Evolutionary conservation across 73 alveolate species (phyloP).

Genomic region (Stentor roeselii): DNA sequence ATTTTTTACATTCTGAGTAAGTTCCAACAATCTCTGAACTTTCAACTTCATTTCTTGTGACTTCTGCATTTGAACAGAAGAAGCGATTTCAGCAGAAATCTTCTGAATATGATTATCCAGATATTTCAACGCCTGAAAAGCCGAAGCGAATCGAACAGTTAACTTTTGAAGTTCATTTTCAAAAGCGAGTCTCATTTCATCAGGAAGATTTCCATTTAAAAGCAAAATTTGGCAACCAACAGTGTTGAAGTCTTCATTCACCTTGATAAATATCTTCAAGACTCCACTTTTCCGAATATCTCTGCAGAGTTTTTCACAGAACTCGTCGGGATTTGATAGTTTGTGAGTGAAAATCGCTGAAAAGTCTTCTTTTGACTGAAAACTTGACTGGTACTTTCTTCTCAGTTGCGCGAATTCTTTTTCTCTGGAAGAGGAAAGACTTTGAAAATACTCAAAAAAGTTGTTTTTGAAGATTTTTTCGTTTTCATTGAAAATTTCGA

Average conservation of each 20-base stretch:
- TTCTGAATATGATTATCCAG: slow-evolving; percentile 7
- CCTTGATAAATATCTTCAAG: neutral
- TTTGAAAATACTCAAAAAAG: neutral
- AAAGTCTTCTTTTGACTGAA: neutral
- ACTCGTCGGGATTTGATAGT: neutral
- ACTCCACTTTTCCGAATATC: neutral
- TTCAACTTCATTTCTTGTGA: neutral
- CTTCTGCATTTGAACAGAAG: neutral
- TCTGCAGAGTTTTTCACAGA: neutral
- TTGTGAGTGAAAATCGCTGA: slow-evolving; percentile 12
- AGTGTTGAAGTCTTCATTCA: neutral
- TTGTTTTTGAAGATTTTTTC: neutral
- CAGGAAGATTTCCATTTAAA: neutral
- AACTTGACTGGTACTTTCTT: slow-evolving; percentile 4
- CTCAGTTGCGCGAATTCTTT: neutral
- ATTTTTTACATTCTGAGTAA: neutral
- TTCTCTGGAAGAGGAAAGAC: neutral
- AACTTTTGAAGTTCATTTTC: neutral
- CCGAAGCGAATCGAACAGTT: too few species aligned
- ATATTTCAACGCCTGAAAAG: slow-evolving; percentile 9
- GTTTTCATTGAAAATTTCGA: neutral
- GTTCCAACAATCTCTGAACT: neutral
- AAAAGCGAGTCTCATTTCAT: neutral
- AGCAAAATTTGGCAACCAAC: neutral
- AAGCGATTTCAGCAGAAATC: neutral